Conservation (phyloP, 2,329 filamentous ascomycete species). For the Cadophora gregata region DNA sequence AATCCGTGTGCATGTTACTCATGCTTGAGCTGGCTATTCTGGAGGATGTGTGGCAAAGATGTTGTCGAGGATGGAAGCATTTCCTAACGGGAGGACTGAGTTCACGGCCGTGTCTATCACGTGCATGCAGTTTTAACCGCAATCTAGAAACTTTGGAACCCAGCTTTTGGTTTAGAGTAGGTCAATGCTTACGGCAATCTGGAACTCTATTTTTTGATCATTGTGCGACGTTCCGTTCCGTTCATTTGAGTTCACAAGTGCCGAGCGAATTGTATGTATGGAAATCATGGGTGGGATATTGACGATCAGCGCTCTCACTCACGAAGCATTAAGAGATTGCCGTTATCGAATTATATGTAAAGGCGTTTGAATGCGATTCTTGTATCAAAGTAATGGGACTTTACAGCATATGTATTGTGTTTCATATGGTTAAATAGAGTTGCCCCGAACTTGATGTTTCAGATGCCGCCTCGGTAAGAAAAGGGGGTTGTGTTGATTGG, state of each 20-base stretch:
- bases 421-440: conserved; percentile 2
- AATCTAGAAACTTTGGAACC: background rate
- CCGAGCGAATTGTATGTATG: background rate
- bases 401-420: background rate
- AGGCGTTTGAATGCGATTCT: background rate
- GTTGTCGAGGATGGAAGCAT: conserved; percentile 11
- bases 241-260: background rate
- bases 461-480: background rate
- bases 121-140: background rate
- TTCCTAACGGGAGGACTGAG: no score
- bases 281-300: background rate
- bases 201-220: conserved; percentile 6
- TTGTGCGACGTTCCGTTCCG: background rate
- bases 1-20: no score
- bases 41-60: background rate
- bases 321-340: background rate
- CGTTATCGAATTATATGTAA: background rate
- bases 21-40: background rate
- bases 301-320: background rate
- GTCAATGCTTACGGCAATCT: conserved; percentile 3
- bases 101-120: no score
- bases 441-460: background rate
- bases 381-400: background rate
- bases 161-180: conserved; percentile 6
- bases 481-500: background rate